phyloP scores from a whole-genome alignment of 2,329 filamentous ascomycete species.

The Monosporascus sp. region DNA sequence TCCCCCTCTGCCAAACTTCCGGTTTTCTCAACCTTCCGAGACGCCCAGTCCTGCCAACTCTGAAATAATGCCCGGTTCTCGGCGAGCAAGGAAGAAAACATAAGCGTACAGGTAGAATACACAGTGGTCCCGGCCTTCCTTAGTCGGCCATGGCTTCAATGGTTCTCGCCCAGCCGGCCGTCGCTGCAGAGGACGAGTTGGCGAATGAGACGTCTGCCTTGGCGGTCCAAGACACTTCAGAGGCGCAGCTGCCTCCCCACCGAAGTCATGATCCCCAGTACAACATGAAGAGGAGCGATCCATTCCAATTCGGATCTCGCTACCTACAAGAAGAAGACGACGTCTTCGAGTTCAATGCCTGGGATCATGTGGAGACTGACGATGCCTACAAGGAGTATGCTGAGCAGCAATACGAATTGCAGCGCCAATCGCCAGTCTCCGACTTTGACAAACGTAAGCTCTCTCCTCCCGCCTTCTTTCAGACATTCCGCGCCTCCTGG shows the following conservation, averaged over 20 bases:
- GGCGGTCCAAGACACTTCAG: slow-evolving; percentile 18
- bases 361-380: slow-evolving; percentile 96
- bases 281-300: slow-evolving; percentile 83
- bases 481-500: slow-evolving; percentile 11
- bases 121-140: neutral
- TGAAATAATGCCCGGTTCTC: slow-evolving; percentile 1
- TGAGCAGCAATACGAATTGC: slow-evolving; percentile 76
- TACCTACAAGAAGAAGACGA: slow-evolving; percentile 79
- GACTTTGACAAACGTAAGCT: slow-evolving; percentile 82
- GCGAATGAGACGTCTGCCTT: slow-evolving; percentile 20
- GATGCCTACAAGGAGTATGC: slow-evolving; percentile 81
- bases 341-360: slow-evolving; percentile 96
- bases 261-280: slow-evolving; percentile 66
- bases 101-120: slow-evolving; percentile 1
- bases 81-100: slow-evolving; percentile 9
- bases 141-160: slow-evolving; percentile 17
- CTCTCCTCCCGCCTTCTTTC: neutral
- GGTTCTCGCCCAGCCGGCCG: slow-evolving; percentile 7
- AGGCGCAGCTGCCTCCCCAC: slow-evolving; percentile 45
- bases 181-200: slow-evolving; percentile 21
- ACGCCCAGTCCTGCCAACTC: slow-evolving; percentile 10
- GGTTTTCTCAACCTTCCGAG: slow-evolving; percentile 3
- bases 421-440: slow-evolving; percentile 79
- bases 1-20: neutral
- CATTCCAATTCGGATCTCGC: slow-evolving; percentile 92